Evolutionary conservation across 2,329 filamentous ascomycete species (phyloP).

Genomic region (Pyrenophora tritici-repentis): DNA sequence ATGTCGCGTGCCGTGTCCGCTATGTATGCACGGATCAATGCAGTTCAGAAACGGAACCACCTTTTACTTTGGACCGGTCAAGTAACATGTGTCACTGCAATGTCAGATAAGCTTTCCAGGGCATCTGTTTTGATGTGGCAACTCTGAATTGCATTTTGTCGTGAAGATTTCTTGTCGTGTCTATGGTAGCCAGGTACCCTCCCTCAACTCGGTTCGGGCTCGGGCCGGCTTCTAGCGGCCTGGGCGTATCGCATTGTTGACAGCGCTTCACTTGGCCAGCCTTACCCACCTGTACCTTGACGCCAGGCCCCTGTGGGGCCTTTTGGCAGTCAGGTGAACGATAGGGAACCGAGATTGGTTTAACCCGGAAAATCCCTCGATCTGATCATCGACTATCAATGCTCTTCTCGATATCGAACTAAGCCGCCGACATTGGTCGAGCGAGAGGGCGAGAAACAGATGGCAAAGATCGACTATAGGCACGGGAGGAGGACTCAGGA

Average conservation of each 20-base stretch:
- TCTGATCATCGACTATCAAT: background rate
- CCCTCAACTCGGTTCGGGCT: background rate
- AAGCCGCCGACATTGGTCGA: background rate
- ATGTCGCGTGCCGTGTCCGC: slow-evolving; percentile 1
- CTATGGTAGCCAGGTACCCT: too few species aligned
- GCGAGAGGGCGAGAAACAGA: background rate
- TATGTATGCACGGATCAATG: background rate
- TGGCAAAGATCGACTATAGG: slow-evolving; percentile 2
- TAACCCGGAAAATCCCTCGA: background rate
- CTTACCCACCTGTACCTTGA: background rate
- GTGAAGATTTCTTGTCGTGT: background rate
- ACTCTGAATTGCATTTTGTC: background rate
- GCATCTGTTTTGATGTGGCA: too few species aligned
- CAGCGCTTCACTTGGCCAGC: background rate
- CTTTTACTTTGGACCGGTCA: too few species aligned
- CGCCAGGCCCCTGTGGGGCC: background rate
- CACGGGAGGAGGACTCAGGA: background rate
- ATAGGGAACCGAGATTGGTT: background rate
- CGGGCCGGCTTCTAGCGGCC: slow-evolving; percentile 5
- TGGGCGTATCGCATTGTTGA: background rate
- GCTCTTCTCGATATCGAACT: background rate
- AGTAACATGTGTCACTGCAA: too few species aligned
- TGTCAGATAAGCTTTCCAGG: too few species aligned
- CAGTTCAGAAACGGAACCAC: too few species aligned
- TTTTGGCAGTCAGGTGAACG: background rate